phyloP scores from a whole-genome alignment of 345 rosid genomes.

The Brassica incana region DNA sequence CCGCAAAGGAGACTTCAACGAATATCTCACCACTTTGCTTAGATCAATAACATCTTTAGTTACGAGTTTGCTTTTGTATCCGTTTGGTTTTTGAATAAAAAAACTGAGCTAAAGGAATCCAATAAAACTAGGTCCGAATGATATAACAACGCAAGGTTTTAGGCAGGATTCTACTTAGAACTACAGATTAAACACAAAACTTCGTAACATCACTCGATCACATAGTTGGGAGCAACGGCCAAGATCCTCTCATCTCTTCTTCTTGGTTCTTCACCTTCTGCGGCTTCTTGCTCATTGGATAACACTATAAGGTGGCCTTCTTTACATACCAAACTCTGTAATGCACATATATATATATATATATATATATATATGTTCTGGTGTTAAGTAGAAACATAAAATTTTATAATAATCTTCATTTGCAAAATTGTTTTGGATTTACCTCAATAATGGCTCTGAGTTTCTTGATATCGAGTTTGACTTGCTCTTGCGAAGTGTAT shows the following conservation, averaged over 20 bases:
- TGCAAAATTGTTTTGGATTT: constrained; percentile 2
- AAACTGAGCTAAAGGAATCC: background rate
- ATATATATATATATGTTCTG: background rate
- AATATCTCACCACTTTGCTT: background rate
- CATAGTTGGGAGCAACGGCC: constrained; percentile 88
- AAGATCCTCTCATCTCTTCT: constrained; percentile 73
- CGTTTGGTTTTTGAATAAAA: background rate
- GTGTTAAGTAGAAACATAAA: constrained; percentile 3
- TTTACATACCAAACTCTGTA: constrained; percentile 81
- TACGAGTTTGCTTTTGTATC: background rate
- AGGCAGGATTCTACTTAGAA: background rate
- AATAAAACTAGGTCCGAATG: background rate
- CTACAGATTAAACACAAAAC: background rate
- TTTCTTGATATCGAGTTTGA: constrained; percentile 59
- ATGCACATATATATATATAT: background rate
- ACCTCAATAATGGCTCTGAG: constrained; percentile 91
- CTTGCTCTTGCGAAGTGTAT: constrained; percentile 71
- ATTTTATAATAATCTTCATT: background rate
- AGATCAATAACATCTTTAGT: background rate
- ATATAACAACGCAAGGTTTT: background rate
- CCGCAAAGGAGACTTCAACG: no score
- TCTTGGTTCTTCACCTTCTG: constrained; percentile 45
- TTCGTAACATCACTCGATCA: constrained; percentile 51
- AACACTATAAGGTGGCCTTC: constrained; percentile 87
- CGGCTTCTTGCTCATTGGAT: constrained; percentile 60